Evolutionary conservation across 805 yeast species (phyloP), one percentile per base, ranked within the genome.

Genomic region (Candida lessepsii): DNA sequence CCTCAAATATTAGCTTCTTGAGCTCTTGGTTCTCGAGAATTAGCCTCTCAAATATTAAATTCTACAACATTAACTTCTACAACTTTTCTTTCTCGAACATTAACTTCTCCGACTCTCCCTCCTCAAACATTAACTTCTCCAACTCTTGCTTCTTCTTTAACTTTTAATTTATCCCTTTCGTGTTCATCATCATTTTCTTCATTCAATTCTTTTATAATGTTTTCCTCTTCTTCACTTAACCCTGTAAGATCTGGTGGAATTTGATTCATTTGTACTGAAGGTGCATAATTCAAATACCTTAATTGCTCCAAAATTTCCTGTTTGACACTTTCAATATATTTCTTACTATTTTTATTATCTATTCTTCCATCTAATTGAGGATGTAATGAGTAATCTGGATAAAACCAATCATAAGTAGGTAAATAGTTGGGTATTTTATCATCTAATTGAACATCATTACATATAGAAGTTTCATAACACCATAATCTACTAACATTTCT

Each of bases 401-500:
- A 90, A 68, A 86, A 89, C 73, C 86, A 83, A 44, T 80, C 78
- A 54, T 83, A 77, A 44, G 87, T 86, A 2, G 96, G 96, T 39
- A 87, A 62, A 25, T 70, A 71, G 25, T 76, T 76, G 0, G 96
- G 96, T 40, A 69, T 63, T 41, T 60, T 67, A 37, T 60, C 61
- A 37, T 69, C 72, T 10, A 69, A 49, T 52, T 60, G 71, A 46
- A 57, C 83, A 54, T 85, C 86, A 40, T 81, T 85, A 51, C 86
- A 65, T 18, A 86, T 70, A 27, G 90, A 81, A 1, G 98, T 91
- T 63, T 91, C 99, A 60, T 84, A 89, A 52, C 96, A 84, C 99
- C 99, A 91, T 23, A 95, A 75, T 51, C 98, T 73, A 28, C 95
- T 83, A 10, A 91, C 99, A 57, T 91, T 91, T 54, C 97, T 75